Evolutionary conservation across 2,329 filamentous ascomycete genomes (phyloP).

Genomic region (Microdochium trichocladiopsis): DNA sequence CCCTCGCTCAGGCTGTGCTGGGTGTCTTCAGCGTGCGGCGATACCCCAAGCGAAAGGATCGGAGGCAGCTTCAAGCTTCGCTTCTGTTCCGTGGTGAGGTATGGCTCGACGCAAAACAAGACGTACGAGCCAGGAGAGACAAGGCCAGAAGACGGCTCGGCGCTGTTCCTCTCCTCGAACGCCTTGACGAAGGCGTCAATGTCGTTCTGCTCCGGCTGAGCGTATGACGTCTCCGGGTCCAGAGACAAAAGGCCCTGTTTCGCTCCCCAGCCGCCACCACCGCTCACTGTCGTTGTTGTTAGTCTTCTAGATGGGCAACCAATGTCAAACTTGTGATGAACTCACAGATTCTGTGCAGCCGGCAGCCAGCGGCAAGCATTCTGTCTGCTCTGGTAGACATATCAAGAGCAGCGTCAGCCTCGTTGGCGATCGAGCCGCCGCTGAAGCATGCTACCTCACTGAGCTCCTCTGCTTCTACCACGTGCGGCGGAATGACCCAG

Average conservation of each 20-base stretch:
- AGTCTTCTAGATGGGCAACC: slow-evolving; percentile 10
- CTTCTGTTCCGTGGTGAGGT: slow-evolving; percentile 4
- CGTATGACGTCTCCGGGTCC: slow-evolving; percentile 58
- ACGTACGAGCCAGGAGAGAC: slow-evolving; percentile 58
- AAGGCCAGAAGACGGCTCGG: slow-evolving; percentile 41
- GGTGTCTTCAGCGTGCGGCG: not conserved
- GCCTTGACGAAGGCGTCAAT: slow-evolving; percentile 46
- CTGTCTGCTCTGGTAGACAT: slow-evolving; percentile 20
- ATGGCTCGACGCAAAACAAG: slow-evolving; percentile 52
- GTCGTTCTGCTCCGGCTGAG: slow-evolving; percentile 39
- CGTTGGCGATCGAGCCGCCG: slow-evolving; percentile 11
- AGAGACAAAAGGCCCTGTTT: slow-evolving; percentile 75
- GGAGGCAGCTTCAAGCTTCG: slow-evolving; percentile 2
- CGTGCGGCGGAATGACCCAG: slow-evolving; percentile 47
- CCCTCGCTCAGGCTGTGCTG: not conserved
- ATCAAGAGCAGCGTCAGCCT: slow-evolving; percentile 14
- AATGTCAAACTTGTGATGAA: slow-evolving; percentile 4
- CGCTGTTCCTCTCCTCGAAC: slow-evolving; percentile 27
- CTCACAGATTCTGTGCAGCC: slow-evolving; percentile 39
- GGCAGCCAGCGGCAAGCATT: slow-evolving; percentile 33
- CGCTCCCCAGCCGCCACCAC: slow-evolving; percentile 77
- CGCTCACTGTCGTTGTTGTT: slow-evolving; percentile 50
- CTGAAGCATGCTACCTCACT: slow-evolving; percentile 13
- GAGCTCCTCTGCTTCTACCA: slow-evolving; percentile 12
- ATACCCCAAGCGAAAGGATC: not conserved